Base-by-base conservation (phyloP, 2,329 filamentous ascomycete species). In the Sphaerulina musiva region DNA sequence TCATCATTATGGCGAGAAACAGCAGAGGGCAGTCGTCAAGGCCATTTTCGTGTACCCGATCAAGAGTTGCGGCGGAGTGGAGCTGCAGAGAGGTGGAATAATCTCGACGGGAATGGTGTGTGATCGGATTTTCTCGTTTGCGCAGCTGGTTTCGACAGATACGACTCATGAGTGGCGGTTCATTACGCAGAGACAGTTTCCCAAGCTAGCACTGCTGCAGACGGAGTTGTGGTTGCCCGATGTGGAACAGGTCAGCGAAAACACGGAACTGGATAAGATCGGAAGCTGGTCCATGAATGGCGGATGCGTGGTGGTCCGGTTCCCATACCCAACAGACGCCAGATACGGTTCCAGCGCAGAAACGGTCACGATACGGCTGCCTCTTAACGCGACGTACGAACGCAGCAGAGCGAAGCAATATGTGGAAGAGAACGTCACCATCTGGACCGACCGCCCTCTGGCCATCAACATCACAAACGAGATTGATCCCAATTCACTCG, bases 191-290 rank as follows among this genome's bases (percentile, higher is more conserved):
- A 75, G 86, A 53, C 79, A 86, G 60, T 83, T 83, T 60, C 83
- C 89, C 1, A 78, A 78, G 41, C 77, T 97, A 48, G 84, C 88
- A 6, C 84, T 83, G 45, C 77, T 96, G 48, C 78, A 75, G 54
- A 77, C 80, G 0, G 76, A 83, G 61, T 71, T 85, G n/a, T 91
- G 85, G 85, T 70, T 85, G 26, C 86, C 86, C 0, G 85, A 89
- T 69, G 44, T 56, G 6, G 36, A 48, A 29, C 43, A 53, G 29
- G 10, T 42, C 23, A 44, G 36, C 45, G 31, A 45, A 32, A 29
- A 31, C 4, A 17, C 47, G 20, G 31, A 38, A 1, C 10, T 44
- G 6, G 46, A 55, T 26, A 48, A 29, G 12, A 73, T 77, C 34
- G 68, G 69, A 9, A 77, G 79, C 50, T 76, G 75, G 67, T 72